Evolutionary conservation across 2,329 filamentous ascomycete genomes (phyloP).

Genomic region (Xylariaceae sp.): DNA sequence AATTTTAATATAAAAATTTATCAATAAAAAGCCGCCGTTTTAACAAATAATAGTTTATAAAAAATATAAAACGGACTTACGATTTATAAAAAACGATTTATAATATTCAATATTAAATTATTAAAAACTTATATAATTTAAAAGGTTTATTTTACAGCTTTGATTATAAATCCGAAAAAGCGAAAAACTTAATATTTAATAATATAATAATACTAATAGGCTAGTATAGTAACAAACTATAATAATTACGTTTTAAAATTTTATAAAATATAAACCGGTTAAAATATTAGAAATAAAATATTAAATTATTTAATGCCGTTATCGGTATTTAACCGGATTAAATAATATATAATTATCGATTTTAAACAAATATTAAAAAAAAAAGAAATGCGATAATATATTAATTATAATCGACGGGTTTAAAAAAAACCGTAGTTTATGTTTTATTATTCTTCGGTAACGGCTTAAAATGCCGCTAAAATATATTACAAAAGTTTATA

Average conservation of each 20-base stretch:
- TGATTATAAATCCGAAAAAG: background rate
- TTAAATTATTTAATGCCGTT: background rate
- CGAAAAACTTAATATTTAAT: background rate
- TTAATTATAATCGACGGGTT: background rate
- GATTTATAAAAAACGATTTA: too few species aligned
- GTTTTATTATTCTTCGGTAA: background rate
- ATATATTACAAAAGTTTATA: background rate
- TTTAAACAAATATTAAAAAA: background rate
- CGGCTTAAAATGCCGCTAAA: too few species aligned
- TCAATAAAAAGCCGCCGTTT: background rate
- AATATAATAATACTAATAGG: background rate
- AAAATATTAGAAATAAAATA: background rate
- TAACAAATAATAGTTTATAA: background rate
- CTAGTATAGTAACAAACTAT: background rate
- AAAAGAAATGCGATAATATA: conserved; percentile 1
- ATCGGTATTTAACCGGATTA: background rate
- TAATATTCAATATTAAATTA: too few species aligned
- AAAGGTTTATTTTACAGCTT: background rate
- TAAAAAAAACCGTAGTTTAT: background rate
- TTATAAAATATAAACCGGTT: background rate
- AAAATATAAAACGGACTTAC: background rate
- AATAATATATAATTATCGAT: too few species aligned
- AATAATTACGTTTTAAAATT: background rate
- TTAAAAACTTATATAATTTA: too few species aligned
- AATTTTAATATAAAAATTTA: background rate